These are phyloP conservation scores for Calonectria henricotiae DNA, from an alignment of 2,329 filamentous ascomycete species.

Conservation along the genomic window DNA sequence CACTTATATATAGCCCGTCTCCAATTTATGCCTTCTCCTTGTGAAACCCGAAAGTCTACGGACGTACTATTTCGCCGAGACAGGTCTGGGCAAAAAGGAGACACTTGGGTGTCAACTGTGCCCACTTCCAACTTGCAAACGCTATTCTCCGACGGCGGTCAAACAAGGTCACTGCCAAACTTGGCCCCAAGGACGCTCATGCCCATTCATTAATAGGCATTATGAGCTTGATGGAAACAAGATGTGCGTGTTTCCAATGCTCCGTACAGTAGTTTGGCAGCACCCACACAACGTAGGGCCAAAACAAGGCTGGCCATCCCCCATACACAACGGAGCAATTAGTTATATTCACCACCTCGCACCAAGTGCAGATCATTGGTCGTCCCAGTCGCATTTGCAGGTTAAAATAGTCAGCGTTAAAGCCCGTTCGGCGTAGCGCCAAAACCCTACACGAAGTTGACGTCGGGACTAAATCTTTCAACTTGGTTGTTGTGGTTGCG, in stretches of 20 bases:
- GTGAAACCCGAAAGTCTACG: not conserved
- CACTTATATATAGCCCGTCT: conserved; percentile 16
- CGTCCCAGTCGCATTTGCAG: not conserved
- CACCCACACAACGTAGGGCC: conserved; percentile 6
- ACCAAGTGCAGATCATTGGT: not conserved
- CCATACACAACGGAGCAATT: not conserved
- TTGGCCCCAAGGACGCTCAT: too few relatives aligned
- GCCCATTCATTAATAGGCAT: too few relatives aligned
- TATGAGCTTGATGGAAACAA: not conserved
- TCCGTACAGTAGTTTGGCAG: not conserved
- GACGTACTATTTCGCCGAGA: not conserved
- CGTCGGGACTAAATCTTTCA: not conserved
- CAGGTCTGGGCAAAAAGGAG: conserved; percentile 12
- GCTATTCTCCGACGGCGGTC: not conserved
- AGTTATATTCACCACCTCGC: not conserved
- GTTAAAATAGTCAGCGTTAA: not conserved
- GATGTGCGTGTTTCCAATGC: not conserved
- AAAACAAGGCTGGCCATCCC: conserved; percentile 15
- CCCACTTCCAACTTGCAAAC: conserved; percentile 9
- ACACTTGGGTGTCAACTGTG: not conserved
- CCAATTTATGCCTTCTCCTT: conserved; percentile 12
- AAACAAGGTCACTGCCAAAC: not conserved
- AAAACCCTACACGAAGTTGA: conserved; percentile 2
- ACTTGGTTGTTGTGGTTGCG: conserved; percentile 30
- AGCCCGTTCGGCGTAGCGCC: conserved; percentile 4